Percentiles rank a stretch among this genome's conserved stretches.
Conservation (phyloP, 2,329 filamentous ascomycete genomes). For the Penicillium glabrum region DNA sequence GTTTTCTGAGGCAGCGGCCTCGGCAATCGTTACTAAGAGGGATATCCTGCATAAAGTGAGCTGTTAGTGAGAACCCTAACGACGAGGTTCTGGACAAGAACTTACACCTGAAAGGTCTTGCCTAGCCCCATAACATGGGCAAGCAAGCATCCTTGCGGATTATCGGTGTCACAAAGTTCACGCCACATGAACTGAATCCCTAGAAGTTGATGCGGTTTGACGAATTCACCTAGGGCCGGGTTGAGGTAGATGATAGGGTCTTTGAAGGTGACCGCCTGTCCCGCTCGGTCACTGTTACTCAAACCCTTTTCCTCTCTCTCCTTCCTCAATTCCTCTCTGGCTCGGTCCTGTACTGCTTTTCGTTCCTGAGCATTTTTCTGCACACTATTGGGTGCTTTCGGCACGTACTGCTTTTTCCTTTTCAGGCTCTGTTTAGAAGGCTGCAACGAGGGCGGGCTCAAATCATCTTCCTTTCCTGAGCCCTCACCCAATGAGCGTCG, state of each 20-base stretch:
- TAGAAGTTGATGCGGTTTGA: slow-evolving; percentile 78
- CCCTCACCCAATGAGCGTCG: neutral
- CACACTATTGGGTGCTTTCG: slow-evolving; percentile 48
- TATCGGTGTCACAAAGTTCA: slow-evolving; percentile 65
- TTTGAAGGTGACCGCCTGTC: slow-evolving; percentile 48
- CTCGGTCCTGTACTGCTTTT: slow-evolving; percentile 55
- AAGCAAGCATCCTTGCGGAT: slow-evolving; percentile 73
- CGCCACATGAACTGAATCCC: slow-evolving; percentile 90
- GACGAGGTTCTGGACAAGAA: slow-evolving; percentile 4
- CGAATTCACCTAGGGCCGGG: slow-evolving; percentile 59
- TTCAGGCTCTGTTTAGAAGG: neutral
- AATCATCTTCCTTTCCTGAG: neutral
- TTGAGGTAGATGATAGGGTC: slow-evolving; percentile 55
- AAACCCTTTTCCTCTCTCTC: slow-evolving; percentile 33
- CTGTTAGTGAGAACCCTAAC: neutral
- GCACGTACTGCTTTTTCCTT: slow-evolving; percentile 47
- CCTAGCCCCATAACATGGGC: slow-evolving; percentile 91
- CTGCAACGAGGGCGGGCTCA: neutral
- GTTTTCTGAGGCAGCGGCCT: slow-evolving; percentile 63
- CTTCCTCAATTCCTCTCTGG: slow-evolving; percentile 39
- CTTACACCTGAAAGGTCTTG: slow-evolving; percentile 83
- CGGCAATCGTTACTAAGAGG: slow-evolving; percentile 71
- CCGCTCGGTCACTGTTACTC: slow-evolving; percentile 43
- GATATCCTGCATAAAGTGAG: slow-evolving; percentile 57
- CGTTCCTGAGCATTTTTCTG: slow-evolving; percentile 59